Base-by-base conservation (phyloP, 1,284 basidiomycete species). In the Cutaneotrichosporon daszewskae region DNA sequence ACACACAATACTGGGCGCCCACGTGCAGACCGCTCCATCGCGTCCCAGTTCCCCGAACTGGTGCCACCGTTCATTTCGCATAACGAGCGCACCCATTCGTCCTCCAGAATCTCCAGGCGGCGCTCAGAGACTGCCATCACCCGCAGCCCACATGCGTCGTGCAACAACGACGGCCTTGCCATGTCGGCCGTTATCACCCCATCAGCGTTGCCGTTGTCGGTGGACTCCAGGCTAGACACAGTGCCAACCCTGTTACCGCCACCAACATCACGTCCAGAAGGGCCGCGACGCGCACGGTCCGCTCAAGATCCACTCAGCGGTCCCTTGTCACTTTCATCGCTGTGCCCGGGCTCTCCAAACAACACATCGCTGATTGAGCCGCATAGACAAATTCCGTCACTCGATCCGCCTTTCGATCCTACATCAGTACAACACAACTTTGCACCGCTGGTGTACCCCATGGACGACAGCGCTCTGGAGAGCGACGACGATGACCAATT, bases 51-150 rank as follows among this genome's bases (percentile, higher is more conserved):
- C 25, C 29, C 47, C 12, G 47, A 48, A 27, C 33, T 48, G n/a
- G 28, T 32, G 3, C 47, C 47, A 1, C 47, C 47, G 4, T 48
- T 44, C 32, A 48, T 48, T 33, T 43, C 47, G 23, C 37, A 33
- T 16, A 34, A 39, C 8, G 46, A 48, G 24, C 47, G 43, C 8
- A 5, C 27, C 4, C 10, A 32, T 0, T 11, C 22, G 12, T 16
- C 39, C 1, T 17, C 32, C 4, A 20, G 13, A 22, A 11, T 29
- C 3, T 14, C 49, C 0, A 19, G 49, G 10, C 37, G 49, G 1
- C 24, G 43, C 8, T 51, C 49, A 5, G 49, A 51, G 22, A 47
- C 49, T 2, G 49, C 49, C 11, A 26, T 47, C 13, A 26, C 36
- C 16, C 38, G 36, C 9, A 16, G 41, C 16, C 34, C 49, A 5